Conservation (phyloP, 768 basidiomycete genomes). For the Inosperma sp. region DNA sequence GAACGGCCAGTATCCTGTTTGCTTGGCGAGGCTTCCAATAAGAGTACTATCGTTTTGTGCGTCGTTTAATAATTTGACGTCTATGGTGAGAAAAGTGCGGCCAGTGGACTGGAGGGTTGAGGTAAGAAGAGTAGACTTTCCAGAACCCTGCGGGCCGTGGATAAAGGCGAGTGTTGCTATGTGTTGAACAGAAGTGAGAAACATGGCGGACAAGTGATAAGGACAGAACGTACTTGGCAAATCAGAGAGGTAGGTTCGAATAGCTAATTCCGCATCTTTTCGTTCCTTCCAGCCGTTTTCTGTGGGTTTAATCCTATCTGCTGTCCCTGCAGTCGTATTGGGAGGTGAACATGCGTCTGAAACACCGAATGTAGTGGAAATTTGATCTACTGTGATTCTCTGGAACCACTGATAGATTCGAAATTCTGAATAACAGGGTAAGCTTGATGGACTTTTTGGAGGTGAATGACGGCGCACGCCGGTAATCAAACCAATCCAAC, state of each 20-base stretch:
- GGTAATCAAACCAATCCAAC: conserved; percentile 78
- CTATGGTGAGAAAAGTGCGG: conserved; percentile 77
- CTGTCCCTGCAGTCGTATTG: conserved; percentile 22
- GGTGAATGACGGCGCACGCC: conserved; percentile 39
- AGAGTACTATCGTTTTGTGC: conserved; percentile 65
- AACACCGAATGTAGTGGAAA: conserved; percentile 23
- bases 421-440: conserved; percentile 45
- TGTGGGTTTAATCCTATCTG: conserved; percentile 16
- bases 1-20: conserved; percentile 87
- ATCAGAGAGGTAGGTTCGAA: conserved; percentile 73
- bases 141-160: conserved; percentile 81
- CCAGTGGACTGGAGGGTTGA: conserved; percentile 46
- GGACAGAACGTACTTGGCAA: conserved; percentile 55
- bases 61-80: conserved; percentile 73
- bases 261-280: conserved; percentile 61
- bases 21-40: conserved; percentile 62
- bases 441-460: background rate
- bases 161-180: conserved; percentile 72
- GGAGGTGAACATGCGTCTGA: background rate
- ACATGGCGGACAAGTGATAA: conserved; percentile 1
- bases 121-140: conserved; percentile 61
- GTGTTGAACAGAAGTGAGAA: conserved; percentile 8
- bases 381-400: conserved; percentile 52
- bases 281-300: conserved; percentile 81
- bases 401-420: conserved; percentile 73